Evolutionary conservation across 106 monocot genomes (phyloP).

Genomic region (Phalaenopsis aphrodite): DNA sequence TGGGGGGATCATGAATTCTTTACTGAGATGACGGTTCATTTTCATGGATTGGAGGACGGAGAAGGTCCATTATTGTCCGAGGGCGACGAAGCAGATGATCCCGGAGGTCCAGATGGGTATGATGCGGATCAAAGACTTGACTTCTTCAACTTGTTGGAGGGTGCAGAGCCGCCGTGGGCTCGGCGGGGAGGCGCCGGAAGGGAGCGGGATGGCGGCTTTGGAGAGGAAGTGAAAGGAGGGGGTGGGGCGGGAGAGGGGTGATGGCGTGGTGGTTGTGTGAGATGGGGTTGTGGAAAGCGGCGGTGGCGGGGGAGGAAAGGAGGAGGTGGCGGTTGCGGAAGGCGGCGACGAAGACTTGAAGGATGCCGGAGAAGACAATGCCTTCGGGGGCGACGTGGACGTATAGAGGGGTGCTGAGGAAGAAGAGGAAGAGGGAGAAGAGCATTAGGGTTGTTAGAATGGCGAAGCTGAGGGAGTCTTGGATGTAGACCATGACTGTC

Average conservation of each 20-base stretch:
- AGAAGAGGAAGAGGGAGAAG: conserved; percentile 1
- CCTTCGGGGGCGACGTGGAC: conserved; percentile 7
- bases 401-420: not conserved
- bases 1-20: not conserved
- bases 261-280: not conserved
- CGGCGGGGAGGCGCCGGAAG: not conserved
- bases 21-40: not conserved
- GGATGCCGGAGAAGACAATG: conserved; percentile 16
- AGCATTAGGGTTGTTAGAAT: conserved; percentile 21
- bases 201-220: not conserved
- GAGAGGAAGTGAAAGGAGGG: not conserved
- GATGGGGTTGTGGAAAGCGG: not conserved
- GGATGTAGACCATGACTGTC: conserved; percentile 10
- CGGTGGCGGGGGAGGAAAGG: not conserved
- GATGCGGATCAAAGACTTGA: conserved; percentile 2
- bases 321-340: not conserved
- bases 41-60: not conserved
- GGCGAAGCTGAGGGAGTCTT: conserved; percentile 43
- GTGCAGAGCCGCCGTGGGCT: not conserved
- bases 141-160: not conserved
- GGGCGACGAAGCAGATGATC: not conserved
- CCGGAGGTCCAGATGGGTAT: not conserved
- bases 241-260: not conserved
- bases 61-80: not conserved
- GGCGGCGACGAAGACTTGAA: conserved; percentile 10